These are phyloP conservation scores for Coccomyxa sp. DNA, from an alignment of 139 green algal genomes.

Conservation along the genomic window DNA sequence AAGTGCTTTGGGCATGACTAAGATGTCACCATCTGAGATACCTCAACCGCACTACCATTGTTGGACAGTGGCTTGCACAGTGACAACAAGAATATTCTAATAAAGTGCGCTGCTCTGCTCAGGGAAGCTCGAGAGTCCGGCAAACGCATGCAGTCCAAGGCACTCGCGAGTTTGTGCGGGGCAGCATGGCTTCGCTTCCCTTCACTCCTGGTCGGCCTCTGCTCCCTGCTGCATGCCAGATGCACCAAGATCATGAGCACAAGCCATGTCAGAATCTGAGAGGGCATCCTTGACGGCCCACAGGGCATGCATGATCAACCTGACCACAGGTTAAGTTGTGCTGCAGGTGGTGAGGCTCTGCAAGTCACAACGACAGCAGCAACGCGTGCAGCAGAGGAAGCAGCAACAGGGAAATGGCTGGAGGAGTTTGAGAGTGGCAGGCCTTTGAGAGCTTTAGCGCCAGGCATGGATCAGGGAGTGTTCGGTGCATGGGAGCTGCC, in stretches of 20 bases:
- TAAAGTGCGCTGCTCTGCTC: background rate
- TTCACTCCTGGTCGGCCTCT: conserved; percentile 51
- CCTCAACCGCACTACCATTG: no score
- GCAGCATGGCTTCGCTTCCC: conserved; percentile 48
- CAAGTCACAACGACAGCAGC: conserved; percentile 29
- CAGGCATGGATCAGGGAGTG: conserved; percentile 42
- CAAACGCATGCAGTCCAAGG: conserved; percentile 25
- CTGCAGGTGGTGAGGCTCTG: conserved; percentile 38
- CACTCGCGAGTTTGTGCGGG: conserved; percentile 48
- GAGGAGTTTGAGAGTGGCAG: conserved; percentile 30
- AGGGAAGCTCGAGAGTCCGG: conserved; percentile 11
- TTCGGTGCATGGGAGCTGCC: conserved; percentile 45
- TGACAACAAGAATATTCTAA: no score
- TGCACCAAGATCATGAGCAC: background rate
- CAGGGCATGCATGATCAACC: background rate
- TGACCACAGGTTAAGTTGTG: background rate
- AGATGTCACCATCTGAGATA: no score
- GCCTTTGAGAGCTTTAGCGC: conserved; percentile 20
- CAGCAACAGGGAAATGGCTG: conserved; percentile 48
- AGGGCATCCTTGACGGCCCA: background rate
- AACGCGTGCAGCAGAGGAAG: conserved; percentile 37
- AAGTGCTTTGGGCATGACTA: no score
- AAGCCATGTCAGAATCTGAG: background rate
- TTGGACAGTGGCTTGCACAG: no score
- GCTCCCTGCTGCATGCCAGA: background rate